Conservation (phyloP, 495 filamentous ascomycete species). For the Talaromyces adpressus region DNA sequence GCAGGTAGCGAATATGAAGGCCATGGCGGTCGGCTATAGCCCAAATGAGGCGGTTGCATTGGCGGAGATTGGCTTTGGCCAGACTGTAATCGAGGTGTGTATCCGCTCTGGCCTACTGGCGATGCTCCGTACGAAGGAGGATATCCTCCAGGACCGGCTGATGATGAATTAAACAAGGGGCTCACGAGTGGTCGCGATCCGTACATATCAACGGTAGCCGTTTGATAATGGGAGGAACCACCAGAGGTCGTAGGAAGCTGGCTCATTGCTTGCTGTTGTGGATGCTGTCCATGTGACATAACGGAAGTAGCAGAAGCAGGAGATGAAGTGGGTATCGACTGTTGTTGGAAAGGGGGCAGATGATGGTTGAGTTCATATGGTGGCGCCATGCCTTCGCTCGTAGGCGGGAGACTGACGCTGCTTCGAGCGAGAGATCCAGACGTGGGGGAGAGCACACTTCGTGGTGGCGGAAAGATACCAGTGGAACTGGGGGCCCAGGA, state of each 20-base stretch:
- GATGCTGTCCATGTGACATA: constrained; percentile 20
- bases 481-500: constrained; percentile 33
- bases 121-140: constrained; percentile 47
- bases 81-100: constrained; percentile 16
- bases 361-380: constrained; percentile 52
- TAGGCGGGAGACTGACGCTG: constrained; percentile 43
- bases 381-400: constrained; percentile 33
- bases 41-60: constrained; percentile 38
- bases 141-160: constrained; percentile 51
- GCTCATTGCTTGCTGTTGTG: constrained; percentile 28
- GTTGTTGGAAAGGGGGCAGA: constrained; percentile 48
- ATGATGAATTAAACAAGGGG: constrained; percentile 48
- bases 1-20: constrained; percentile 50
- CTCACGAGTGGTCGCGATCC: constrained; percentile 52
- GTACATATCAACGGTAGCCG: constrained; percentile 58
- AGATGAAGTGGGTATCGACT: constrained; percentile 42
- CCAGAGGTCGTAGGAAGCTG: constrained; percentile 40
- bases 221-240: constrained; percentile 48
- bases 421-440: constrained; percentile 38
- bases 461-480: constrained; percentile 29
- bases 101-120: constrained; percentile 49
- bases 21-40: constrained; percentile 44
- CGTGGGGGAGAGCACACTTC: constrained; percentile 51
- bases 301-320: constrained; percentile 21
- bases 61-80: constrained; percentile 39